Percentiles rank a stretch among this genome's conserved stretches.
Evolutionary conservation across 2,329 filamentous ascomycete genomes (phyloP).

Genomic region (Xylariaceae sp.): DNA sequence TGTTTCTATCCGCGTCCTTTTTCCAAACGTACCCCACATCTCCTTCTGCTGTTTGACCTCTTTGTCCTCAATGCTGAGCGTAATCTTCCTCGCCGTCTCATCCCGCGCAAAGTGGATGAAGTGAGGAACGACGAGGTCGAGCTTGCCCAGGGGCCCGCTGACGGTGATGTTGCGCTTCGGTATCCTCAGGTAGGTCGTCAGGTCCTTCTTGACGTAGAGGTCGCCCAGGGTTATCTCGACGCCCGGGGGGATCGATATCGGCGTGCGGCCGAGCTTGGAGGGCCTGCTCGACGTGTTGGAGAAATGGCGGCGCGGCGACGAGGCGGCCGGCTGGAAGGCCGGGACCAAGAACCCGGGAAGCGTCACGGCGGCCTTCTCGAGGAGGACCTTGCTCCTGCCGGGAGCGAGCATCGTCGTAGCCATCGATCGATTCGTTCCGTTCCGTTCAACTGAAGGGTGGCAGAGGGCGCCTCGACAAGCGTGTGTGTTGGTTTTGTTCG

Average conservation of each 20-base stretch:
- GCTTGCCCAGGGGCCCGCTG: conserved; percentile 73
- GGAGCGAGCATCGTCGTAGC: conserved; percentile 59
- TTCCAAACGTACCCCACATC: conserved; percentile 75
- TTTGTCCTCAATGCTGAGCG: conserved; percentile 64
- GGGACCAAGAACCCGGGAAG: conserved; percentile 70
- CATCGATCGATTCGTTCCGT: too few species aligned
- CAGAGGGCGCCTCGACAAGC: conserved; percentile 9
- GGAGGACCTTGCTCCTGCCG: conserved; percentile 54
- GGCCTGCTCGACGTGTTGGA: conserved; percentile 60
- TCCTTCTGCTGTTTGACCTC: conserved; percentile 70
- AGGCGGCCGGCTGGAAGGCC: conserved; percentile 56
- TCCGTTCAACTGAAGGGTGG: too few species aligned
- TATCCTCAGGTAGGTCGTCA: conserved; percentile 56
- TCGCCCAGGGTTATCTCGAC: conserved; percentile 72
- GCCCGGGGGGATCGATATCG: conserved; percentile 74
- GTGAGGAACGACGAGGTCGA: conserved; percentile 71
- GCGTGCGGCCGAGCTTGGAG: conserved; percentile 82
- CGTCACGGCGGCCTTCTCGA: conserved; percentile 51
- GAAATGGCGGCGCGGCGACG: conserved; percentile 54
- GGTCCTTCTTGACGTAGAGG: conserved; percentile 46
- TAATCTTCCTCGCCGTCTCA: conserved; percentile 54
- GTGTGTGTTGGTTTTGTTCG: too few species aligned
- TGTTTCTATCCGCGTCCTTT: background rate
- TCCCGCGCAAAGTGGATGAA: conserved; percentile 72
- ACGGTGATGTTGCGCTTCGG: conserved; percentile 66